A percentile compares a stretch with the other conserved stretches of the same genome.
These are phyloP conservation scores for Psidium friedrichsthalianum DNA, from an alignment of 345 rosid genomes.

Conservation along the genomic window DNA sequence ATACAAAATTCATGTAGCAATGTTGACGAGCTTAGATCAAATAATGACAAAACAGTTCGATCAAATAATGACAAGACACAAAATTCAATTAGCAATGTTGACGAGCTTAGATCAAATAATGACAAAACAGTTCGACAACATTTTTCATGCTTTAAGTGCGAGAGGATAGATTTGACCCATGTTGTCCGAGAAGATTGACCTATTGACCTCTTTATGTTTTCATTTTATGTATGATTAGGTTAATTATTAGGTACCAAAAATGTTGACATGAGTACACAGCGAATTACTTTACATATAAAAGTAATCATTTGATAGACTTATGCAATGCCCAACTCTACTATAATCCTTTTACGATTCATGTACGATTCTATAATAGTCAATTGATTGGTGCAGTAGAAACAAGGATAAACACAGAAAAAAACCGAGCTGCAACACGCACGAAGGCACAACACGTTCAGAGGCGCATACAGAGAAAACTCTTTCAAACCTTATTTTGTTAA, in stretches of 20 bases:
- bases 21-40: background rate
- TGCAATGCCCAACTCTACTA: background rate
- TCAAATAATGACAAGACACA: background rate
- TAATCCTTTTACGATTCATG: background rate
- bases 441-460: background rate
- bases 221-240: background rate
- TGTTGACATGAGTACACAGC: background rate
- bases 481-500: background rate
- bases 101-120: background rate
- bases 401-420: background rate
- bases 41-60: background rate
- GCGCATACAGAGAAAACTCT: background rate
- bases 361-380: background rate
- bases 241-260: background rate
- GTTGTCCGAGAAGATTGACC: background rate
- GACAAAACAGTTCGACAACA: background rate
- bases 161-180: background rate
- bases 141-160: background rate
- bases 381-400: background rate
- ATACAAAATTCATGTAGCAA: background rate
- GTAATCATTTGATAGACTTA: background rate
- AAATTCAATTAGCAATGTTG: background rate
- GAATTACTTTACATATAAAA: background rate
- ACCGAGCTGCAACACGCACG: background rate
- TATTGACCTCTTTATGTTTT: background rate